phyloP scores from a whole-genome alignment of 306 rosid species.

The Medicago arabica region DNA sequence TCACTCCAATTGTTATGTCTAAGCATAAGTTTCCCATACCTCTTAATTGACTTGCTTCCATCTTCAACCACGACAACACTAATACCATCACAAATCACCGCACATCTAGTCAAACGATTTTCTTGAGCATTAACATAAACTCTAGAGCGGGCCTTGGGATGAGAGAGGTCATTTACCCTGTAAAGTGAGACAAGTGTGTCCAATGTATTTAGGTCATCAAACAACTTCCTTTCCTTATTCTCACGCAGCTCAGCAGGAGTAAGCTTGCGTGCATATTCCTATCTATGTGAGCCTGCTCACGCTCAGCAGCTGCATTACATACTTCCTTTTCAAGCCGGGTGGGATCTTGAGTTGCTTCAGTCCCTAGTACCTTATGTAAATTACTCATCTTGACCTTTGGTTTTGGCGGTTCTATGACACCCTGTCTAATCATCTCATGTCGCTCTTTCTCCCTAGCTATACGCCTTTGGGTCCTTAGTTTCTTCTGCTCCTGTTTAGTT shows the following conservation, averaged over 20 bases:
- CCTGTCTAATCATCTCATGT: conserved; percentile 98
- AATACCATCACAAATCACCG: conserved; percentile 79
- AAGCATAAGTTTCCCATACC: conserved; percentile 93
- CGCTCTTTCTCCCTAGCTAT: conserved; percentile 87
- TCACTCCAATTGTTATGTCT: conserved; percentile 83
- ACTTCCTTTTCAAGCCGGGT: too few species aligned
- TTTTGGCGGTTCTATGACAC: too few species aligned
- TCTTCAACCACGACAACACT: conserved; percentile 89
- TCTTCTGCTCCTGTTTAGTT: conserved; percentile 95
- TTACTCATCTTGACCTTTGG: too few species aligned
- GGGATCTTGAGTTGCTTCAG: too few species aligned
- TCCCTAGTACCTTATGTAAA: too few species aligned
- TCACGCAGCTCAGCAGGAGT: too few species aligned
- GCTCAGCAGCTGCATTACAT: too few species aligned
- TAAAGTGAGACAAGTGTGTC: too few species aligned
- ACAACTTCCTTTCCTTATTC: too few species aligned
- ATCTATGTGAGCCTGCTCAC: too few species aligned
- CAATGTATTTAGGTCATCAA: too few species aligned
- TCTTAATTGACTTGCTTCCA: conserved; percentile 89
- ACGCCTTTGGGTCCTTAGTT: conserved; percentile 91
- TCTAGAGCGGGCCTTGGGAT: conserved; percentile 85
- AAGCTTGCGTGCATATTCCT: too few species aligned
- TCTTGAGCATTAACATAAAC: conserved; percentile 90
- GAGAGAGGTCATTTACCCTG: conserved; percentile 90
- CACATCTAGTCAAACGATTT: conserved; percentile 87